These are phyloP conservation scores for Fonsecaea multimorphosa DNA, from an alignment of 2,329 filamentous ascomycete genomes.

Conservation along the genomic window DNA sequence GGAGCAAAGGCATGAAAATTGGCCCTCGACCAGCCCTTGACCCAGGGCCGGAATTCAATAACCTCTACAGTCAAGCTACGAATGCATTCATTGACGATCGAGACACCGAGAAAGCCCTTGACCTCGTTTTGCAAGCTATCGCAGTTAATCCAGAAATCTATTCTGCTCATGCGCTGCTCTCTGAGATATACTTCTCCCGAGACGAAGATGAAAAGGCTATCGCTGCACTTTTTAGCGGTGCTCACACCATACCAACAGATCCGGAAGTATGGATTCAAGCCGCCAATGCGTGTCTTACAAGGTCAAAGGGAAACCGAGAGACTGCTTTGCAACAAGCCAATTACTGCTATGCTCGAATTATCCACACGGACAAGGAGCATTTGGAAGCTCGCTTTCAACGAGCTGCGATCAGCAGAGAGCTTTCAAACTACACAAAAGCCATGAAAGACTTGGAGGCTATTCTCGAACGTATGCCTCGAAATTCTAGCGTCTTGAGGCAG, in stretches of 20 bases:
- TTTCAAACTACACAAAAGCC: conserved; percentile 55
- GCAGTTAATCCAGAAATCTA: conserved; percentile 67
- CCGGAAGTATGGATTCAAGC: conserved; percentile 63
- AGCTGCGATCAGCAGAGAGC: conserved; percentile 61
- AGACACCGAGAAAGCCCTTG: conserved; percentile 53
- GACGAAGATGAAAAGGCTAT: conserved; percentile 64
- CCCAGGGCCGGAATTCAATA: conserved; percentile 56
- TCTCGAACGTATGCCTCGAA: conserved; percentile 59
- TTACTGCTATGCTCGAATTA: conserved; percentile 61
- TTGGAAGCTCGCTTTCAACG: conserved; percentile 61
- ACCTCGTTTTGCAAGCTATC: conserved; percentile 56
- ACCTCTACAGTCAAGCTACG: conserved; percentile 55
- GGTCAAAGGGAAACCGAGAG: conserved; percentile 50
- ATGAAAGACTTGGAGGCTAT: conserved; percentile 61
- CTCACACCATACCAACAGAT: conserved; percentile 62
- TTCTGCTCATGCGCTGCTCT: conserved; percentile 64
- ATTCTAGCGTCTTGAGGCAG: conserved; percentile 60
- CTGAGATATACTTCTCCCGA: conserved; percentile 62
- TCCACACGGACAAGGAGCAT: conserved; percentile 56
- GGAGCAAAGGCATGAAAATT: conserved; percentile 53
- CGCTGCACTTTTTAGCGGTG: conserved; percentile 63
- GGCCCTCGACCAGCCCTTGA: conserved; percentile 55
- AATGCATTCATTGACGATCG: conserved; percentile 55
- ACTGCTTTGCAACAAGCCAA: conserved; percentile 55
- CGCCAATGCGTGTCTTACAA: conserved; percentile 60